Evolutionary conservation across 768 basidiomycete genomes (phyloP), one percentile per base, ranked within the genome.

Genomic region (Suillus subaureus): DNA sequence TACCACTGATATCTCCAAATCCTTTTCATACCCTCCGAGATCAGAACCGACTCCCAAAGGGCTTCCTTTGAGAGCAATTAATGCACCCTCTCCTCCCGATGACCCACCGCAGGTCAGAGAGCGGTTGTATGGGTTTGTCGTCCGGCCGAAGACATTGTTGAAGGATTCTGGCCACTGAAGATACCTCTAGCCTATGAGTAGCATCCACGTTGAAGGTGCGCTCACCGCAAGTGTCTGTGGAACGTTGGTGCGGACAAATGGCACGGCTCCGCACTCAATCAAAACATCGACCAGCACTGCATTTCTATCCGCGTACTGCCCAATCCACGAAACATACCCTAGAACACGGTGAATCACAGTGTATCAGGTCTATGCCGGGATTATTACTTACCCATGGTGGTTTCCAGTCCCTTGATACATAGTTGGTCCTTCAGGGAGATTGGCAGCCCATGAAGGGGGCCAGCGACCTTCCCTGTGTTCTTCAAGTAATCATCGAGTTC

Each of bases 21-120:
- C 7, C 6, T 23, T 57, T 23, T 37, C 37, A 15, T 71, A 90
- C 90, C 92, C 90, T 70, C 89, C 90, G 65, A 94, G 85, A 73
- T 94, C 93, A 28, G 92, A 89, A 55, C 93, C 93, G 13, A 93
- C 84, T 37, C 93, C 91, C 66, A 85, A 49, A 2, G 80, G 78
- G 39, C 79, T 79, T 39, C 85, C 84, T 63, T 72, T 80, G 69
- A 76, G 58, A 26, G 70, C 88, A 47, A 94, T 70, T 7, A 96
- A 82, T 1, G 93, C 91, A 47, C 90, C 91, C 79, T 96, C 94
- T 39, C 94, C 94, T 7, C 94, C 94, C 3, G 89, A 91, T 0
- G 92, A 94, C 2, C 94, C 94, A 12, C 93, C 93, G 3, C 81
- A 78, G 9, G 90, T 93, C 55, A 93, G 79, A 18, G 82, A 81